Evolutionary conservation across 495 filamentous ascomycete genomes (phyloP), one percentile per base, ranked within the genome.

Genomic region (Penicillium lagena): DNA sequence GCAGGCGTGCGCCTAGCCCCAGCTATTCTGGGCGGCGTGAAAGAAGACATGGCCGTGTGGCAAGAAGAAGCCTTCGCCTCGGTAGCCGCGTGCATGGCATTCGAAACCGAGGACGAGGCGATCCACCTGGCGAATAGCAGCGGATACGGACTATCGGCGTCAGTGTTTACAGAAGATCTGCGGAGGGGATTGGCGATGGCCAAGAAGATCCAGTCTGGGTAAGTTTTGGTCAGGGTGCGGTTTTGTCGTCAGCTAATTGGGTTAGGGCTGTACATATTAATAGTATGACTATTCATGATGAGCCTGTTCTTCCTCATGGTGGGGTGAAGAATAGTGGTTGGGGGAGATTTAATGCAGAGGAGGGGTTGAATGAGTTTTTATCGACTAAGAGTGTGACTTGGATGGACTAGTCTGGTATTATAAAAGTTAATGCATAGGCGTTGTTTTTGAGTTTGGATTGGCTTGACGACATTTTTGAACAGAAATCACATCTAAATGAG

Each of bases 341-440:
- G 68, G 90, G 89, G 0, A 58, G 79, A 9, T 83, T 83, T 52
- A 79, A 79, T 56, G 68, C 63, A 0, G 60, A 57, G 14, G 70
- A 70, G 52, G 79, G 79, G 0, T 43, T 83, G 38, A 67, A 85
- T 35, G 90, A 96, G 70, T 96, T 90, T 67, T 60, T 90, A 59
- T 72, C 78, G 51, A 80, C 80, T 14, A 96, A 96, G 77, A 89
- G 80, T 33, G 75, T 96, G n/a, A 94, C 89, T 8, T 94, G 80
- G 68, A 70, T 70, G 68, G 66, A 70, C 49, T 64, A 46, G 50
- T 17, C n/a, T n/a, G n/a, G n/a, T n/a, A n/a, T n/a, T n/a, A n/a
- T n/a, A n/a, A n/a, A n/a, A n/a, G n/a, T n/a, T n/a, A n/a, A n/a
- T n/a, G n/a, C n/a, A n/a, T n/a, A n/a, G n/a, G n/a, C n/a, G n/a